Conservation (phyloP, 345 rosid species). For the Citrus glauca region DNA sequence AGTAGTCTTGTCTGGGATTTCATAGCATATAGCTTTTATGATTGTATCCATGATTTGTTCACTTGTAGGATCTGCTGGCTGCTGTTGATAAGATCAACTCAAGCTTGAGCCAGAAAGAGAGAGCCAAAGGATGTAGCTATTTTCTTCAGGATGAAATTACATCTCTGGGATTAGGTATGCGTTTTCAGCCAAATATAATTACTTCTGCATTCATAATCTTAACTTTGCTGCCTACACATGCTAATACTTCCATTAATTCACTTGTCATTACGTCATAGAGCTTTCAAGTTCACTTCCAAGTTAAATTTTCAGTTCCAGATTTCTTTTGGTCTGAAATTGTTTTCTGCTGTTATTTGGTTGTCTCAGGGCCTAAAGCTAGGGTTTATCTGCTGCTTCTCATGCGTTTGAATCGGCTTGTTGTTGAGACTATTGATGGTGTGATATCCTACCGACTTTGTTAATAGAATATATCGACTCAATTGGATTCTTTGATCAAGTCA, state of each 20-base stretch:
- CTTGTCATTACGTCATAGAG: no score
- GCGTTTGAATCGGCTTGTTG: constrained; percentile 58
- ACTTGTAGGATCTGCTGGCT: constrained; percentile 58
- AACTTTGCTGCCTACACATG: no score
- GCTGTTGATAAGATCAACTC: constrained; percentile 72
- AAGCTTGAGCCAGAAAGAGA: constrained; percentile 43
- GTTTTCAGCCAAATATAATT: background rate
- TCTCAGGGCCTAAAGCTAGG: constrained; percentile 63
- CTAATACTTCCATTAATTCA: no score
- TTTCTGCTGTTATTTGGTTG: background rate
- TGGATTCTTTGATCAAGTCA: background rate
- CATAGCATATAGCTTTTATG: background rate
- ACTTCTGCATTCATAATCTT: background rate
- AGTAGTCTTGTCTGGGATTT: background rate
- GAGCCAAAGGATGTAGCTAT: constrained; percentile 32
- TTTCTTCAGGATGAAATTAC: constrained; percentile 67
- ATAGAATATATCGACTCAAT: background rate
- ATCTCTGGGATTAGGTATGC: constrained; percentile 33
- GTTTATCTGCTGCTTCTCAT: constrained; percentile 54
- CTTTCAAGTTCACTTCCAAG: no score
- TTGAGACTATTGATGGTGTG: constrained; percentile 55
- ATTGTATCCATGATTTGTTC: background rate
- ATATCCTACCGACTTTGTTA: constrained; percentile 49
- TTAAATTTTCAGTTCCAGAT: no score
- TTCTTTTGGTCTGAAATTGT: background rate